Conservation (phyloP, 2,329 filamentous ascomycete genomes). For the Capronia epimyces region DNA sequence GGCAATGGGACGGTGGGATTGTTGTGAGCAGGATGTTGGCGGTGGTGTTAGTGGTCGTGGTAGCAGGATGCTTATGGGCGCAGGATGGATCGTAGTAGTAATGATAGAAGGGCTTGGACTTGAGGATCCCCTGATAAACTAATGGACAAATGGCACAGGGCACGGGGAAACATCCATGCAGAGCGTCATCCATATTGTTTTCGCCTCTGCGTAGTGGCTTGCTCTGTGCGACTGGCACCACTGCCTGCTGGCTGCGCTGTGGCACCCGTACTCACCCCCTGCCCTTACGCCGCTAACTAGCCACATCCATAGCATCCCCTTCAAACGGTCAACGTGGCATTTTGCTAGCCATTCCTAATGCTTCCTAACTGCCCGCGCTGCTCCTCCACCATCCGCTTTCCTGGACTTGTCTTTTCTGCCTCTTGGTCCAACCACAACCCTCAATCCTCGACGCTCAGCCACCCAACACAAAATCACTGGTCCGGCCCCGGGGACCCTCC, state of each 20-base stretch:
- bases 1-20: neutral
- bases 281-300: neutral
- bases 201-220: constrained; percentile 2
- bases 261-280: neutral
- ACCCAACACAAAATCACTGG: neutral
- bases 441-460: neutral
- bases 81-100: neutral
- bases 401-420: constrained; percentile 1
- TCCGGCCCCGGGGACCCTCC: neutral
- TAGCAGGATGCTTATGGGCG: neutral
- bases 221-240: too few species aligned
- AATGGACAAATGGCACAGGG: constrained; percentile 12
- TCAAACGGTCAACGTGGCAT: neutral
- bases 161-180: constrained; percentile 11
- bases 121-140: neutral
- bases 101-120: constrained; percentile 9
- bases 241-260: neutral
- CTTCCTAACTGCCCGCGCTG: neutral
- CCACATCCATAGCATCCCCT: neutral
- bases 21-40: neutral
- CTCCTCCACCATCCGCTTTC: constrained; percentile 1
- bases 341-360: neutral
- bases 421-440: constrained; percentile 12
- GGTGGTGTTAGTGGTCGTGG: neutral
- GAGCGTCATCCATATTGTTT: constrained; percentile 6